Conservation (phyloP, 441 rosid genomes). For the Eutrema salsugineum region DNA sequence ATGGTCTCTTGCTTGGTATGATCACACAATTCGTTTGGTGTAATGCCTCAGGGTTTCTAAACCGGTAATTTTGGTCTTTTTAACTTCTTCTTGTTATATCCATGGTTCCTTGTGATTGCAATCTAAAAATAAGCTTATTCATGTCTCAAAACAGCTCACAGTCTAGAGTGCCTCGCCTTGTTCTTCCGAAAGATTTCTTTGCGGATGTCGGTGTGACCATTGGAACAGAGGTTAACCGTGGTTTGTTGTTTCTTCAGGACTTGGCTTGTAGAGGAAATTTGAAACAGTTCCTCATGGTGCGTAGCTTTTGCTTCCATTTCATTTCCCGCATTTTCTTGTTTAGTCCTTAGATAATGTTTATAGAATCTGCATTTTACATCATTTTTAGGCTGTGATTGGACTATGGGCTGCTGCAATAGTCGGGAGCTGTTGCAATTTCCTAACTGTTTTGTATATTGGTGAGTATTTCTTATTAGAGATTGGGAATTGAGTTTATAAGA, state of each 20-base stretch:
- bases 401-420: constrained; percentile 73
- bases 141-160: constrained; percentile 49
- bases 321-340: background rate
- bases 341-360: background rate
- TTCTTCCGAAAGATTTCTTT: constrained; percentile 70
- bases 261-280: constrained; percentile 65
- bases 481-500: background rate
- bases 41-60: constrained; percentile 66
- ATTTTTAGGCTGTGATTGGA: constrained; percentile 54
- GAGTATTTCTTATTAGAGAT: constrained; percentile 25
- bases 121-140: background rate
- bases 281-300: constrained; percentile 76
- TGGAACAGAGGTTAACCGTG: constrained; percentile 65
- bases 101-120: background rate
- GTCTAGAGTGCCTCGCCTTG: constrained; percentile 69
- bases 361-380: background rate
- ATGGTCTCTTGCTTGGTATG: constrained; percentile 76
- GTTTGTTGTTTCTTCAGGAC: constrained; percentile 70
- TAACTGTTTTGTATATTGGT: constrained; percentile 86
- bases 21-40: constrained; percentile 79
- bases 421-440: constrained; percentile 95
- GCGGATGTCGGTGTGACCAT: constrained; percentile 54
- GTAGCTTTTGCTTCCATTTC: constrained; percentile 1
- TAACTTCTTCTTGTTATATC: background rate
- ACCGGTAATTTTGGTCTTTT: constrained; percentile 41